These are phyloP conservation scores for Santalum album DNA, from an alignment of 164 flowering plant species.

Conservation along the genomic window DNA sequence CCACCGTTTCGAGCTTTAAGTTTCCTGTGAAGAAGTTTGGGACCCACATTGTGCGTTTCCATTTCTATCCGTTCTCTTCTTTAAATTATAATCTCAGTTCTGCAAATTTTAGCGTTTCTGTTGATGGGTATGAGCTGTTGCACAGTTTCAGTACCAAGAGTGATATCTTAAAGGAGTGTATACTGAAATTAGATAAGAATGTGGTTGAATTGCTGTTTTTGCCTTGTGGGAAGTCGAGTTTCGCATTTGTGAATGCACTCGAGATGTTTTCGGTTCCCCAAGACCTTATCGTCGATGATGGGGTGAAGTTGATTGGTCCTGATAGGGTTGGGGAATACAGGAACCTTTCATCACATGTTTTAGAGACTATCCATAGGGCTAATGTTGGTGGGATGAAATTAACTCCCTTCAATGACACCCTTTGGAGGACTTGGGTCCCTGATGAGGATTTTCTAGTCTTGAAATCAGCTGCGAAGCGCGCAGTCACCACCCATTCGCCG, in stretches of 20 bases:
- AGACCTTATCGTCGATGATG: slow-evolving; percentile 37
- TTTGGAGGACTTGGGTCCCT: slow-evolving; percentile 79
- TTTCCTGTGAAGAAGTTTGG: slow-evolving; percentile 34
- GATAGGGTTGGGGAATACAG: slow-evolving; percentile 21
- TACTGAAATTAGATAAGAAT: slow-evolving; percentile 24
- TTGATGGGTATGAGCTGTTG: slow-evolving; percentile 31
- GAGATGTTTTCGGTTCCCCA: slow-evolving; percentile 74
- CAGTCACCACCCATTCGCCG: slow-evolving; percentile 19
- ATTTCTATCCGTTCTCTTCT: slow-evolving; percentile 47
- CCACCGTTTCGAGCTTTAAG: slow-evolving; percentile 24
- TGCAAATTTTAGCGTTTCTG: slow-evolving; percentile 40
- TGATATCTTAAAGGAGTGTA: slow-evolving; percentile 44
- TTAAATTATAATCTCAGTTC: slow-evolving; percentile 20
- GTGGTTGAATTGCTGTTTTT: slow-evolving; percentile 32
- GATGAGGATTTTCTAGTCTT: slow-evolving; percentile 50
- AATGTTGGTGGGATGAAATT: slow-evolving; percentile 69
- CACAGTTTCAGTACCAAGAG: slow-evolving; percentile 15
- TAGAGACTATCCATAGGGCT: slow-evolving; percentile 56
- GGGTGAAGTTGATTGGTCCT: slow-evolving; percentile 20
- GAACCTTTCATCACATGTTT: slow-evolving; percentile 25
- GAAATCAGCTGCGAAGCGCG: slow-evolving; percentile 45
- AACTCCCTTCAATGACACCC: slow-evolving; percentile 63
- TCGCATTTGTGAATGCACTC: slow-evolving; percentile 63
- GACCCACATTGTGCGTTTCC: slow-evolving; percentile 53
- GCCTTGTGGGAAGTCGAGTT: slow-evolving; percentile 22